Conservation (phyloP, 768 basidiomycete species). For the Leccinellum luteum region DNA sequence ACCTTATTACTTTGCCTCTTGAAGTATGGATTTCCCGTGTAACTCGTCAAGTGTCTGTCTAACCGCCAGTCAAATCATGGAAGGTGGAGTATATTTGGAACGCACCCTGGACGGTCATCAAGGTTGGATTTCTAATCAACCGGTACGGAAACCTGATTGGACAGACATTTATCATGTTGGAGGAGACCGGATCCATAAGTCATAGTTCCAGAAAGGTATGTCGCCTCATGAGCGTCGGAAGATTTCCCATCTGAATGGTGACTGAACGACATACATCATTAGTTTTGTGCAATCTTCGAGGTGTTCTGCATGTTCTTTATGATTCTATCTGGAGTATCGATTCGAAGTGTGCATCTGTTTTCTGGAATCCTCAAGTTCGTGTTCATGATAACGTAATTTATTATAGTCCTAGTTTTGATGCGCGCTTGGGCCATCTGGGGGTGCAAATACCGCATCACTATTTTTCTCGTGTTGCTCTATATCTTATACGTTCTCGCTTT, state of each 20-base stretch:
- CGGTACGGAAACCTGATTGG: constrained; percentile 20
- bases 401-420: constrained; percentile 17
- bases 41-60: neutral
- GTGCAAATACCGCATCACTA: constrained; percentile 2
- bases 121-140: constrained; percentile 14
- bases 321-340: constrained; percentile 11
- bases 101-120: constrained; percentile 10
- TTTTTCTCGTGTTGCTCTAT: constrained; percentile 4
- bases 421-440: constrained; percentile 23
- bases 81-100: constrained; percentile 19
- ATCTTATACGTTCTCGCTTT: constrained; percentile 5
- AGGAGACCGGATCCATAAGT: neutral
- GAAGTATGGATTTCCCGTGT: constrained; percentile 3
- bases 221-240: too few relatives aligned
- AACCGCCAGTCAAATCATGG: neutral
- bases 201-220: constrained; percentile 2
- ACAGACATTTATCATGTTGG: constrained; percentile 4
- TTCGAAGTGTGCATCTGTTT: neutral
- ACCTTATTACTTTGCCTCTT: constrained; percentile 7
- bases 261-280: neutral
- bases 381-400: neutral
- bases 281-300: constrained; percentile 7
- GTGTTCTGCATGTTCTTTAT: constrained; percentile 8
- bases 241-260: neutral
- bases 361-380: neutral